Evolutionary conservation across 2,329 filamentous ascomycete species (phyloP).

Genomic region (Cladosporium sp.): DNA sequence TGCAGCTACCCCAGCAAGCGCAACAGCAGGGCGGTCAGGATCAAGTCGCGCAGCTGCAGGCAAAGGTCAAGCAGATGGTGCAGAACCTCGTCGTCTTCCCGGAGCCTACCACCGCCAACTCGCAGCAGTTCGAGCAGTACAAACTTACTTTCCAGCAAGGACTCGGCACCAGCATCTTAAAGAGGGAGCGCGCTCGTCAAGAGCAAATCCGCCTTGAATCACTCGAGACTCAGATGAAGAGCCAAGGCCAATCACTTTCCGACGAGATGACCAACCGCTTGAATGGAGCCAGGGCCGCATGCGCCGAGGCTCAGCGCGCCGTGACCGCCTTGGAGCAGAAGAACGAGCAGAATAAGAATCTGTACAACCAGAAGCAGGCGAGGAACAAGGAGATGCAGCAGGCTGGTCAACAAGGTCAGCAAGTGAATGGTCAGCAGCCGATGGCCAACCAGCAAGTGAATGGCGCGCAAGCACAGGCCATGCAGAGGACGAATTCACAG

Average conservation of each 20-base stretch:
- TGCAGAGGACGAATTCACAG: constrained; percentile 23
- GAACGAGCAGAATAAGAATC: constrained; percentile 20
- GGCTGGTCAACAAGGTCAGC: constrained; percentile 22
- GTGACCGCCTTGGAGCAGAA: constrained; percentile 19
- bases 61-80: constrained; percentile 23
- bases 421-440: constrained; percentile 8
- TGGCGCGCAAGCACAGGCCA: constrained; percentile 19
- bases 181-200: constrained; percentile 16
- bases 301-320: neutral
- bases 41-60: constrained; percentile 21
- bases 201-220: constrained; percentile 12
- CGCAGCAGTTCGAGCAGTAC: constrained; percentile 23
- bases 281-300: constrained; percentile 8
- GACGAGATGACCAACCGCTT: constrained; percentile 10
- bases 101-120: constrained; percentile 21
- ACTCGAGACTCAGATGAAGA: constrained; percentile 15
- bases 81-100: constrained; percentile 25
- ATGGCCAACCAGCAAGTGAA: constrained; percentile 19
- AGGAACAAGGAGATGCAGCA: constrained; percentile 25
- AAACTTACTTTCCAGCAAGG: constrained; percentile 21
- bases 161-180: constrained; percentile 16
- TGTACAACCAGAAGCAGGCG: constrained; percentile 18
- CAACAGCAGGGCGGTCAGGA: constrained; percentile 29
- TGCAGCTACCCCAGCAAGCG: constrained; percentile 24
- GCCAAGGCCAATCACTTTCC: neutral